Conservation (phyloP, 2,329 filamentous ascomycete species). For the Thielaviopsis populi region DNA sequence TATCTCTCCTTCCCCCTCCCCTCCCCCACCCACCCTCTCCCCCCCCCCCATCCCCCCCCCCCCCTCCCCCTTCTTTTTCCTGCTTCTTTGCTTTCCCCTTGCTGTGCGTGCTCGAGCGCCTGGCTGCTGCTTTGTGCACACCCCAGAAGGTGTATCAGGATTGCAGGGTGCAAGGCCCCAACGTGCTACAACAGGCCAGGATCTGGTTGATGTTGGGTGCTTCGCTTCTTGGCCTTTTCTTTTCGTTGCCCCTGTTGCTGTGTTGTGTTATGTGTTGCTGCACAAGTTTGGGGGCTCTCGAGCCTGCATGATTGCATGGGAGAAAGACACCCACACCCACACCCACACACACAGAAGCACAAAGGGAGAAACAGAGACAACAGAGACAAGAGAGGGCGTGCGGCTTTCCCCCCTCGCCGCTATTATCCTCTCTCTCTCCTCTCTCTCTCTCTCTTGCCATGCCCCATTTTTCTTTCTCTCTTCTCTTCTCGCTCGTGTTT, state of each 20-base stretch:
- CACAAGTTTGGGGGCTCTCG: too few relatives aligned
- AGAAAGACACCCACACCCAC: not conserved
- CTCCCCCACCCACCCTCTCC: not conserved
- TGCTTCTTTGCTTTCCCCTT: not conserved
- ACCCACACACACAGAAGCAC: not conserved
- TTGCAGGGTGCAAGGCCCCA: not conserved
- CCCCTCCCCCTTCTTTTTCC: not conserved
- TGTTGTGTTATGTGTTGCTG: not conserved
- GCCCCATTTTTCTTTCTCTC: not conserved
- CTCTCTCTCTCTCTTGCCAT: not conserved
- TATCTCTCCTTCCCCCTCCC: too few relatives aligned
- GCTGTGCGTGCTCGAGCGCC: not conserved
- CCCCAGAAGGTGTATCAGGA: not conserved
- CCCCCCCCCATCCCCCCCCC: too few relatives aligned
- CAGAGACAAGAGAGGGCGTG: not conserved
- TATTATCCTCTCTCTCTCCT: not conserved
- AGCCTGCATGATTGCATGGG: not conserved
- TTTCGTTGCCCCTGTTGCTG: not conserved
- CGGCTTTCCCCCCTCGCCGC: not conserved
- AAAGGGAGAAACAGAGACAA: not conserved
- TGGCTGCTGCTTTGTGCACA: conserved; percentile 1
- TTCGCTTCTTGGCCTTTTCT: not conserved
- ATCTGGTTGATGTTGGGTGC: not conserved
- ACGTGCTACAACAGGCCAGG: not conserved
- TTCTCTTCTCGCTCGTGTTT: not conserved